phyloP scores from a whole-genome alignment of 2,329 filamentous ascomycete genomes.

The Allantophomopsis cytisporea region DNA sequence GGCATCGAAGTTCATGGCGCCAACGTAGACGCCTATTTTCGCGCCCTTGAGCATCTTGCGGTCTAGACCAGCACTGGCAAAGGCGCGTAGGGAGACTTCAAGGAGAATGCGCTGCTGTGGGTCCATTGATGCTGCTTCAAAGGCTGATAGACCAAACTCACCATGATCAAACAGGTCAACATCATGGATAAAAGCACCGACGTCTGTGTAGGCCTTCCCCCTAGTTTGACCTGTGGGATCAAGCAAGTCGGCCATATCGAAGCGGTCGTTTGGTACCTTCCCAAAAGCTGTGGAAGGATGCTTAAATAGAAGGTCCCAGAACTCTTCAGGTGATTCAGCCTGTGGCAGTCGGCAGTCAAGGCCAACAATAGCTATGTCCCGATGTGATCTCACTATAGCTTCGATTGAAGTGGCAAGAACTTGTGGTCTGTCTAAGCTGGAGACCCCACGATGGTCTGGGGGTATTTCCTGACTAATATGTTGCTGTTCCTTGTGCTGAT shows the following conservation, averaged over 20 bases:
- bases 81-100: conserved; percentile 13
- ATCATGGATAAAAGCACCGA: conserved; percentile 13
- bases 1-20: conserved; percentile 5
- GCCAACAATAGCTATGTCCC: conserved; percentile 21
- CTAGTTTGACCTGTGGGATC: conserved; percentile 28
- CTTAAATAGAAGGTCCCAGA: conserved; percentile 26
- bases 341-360: conserved; percentile 23
- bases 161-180: conserved; percentile 13
- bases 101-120: conserved; percentile 16
- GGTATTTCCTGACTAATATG: no score
- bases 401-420: no score
- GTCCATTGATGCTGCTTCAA: conserved; percentile 16
- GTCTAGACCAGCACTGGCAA: conserved; percentile 14
- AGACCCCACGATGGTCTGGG: no score
- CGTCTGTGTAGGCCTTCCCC: conserved; percentile 11
- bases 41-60: conserved; percentile 7
- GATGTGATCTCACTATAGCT: no score
- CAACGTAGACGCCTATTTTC: conserved; percentile 9
- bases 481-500: no score
- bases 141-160: conserved; percentile 14
- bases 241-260: conserved; percentile 37
- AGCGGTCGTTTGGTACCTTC: conserved; percentile 18
- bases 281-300: conserved; percentile 22
- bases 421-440: no score
- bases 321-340: conserved; percentile 20